phyloP scores from a whole-genome alignment of 306 rosid species.

The Trichosanthes cucumerina region DNA sequence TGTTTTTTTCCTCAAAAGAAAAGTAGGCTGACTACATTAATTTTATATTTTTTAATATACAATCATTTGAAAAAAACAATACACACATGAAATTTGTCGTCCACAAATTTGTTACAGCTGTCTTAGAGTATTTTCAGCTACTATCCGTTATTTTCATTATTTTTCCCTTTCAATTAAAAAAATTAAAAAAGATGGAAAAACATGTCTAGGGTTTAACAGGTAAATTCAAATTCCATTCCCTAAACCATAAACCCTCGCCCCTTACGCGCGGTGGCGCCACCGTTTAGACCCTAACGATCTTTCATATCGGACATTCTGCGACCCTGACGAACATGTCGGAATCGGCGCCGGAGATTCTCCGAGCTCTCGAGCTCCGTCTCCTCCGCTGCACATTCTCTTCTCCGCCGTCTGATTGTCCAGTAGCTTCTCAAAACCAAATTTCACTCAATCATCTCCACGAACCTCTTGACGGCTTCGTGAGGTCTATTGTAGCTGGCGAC shows the following conservation, averaged over 20 bases:
- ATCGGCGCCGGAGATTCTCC: conserved; percentile 16
- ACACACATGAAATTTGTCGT: no score
- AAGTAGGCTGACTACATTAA: no score
- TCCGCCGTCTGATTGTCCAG: conserved; percentile 13
- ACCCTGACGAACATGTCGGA: neutral
- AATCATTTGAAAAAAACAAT: no score
- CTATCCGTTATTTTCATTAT: no score
- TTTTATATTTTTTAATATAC: no score
- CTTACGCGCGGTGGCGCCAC: neutral
- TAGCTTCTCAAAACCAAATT: neutral
- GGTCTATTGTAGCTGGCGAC: conserved; percentile 47
- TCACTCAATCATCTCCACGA: conserved; percentile 10
- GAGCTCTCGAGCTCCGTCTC: conserved; percentile 66
- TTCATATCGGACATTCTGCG: no score
- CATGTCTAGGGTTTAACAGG: neutral
- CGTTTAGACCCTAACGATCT: neutral
- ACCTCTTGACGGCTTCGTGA: conserved; percentile 30
- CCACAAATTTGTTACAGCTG: no score
- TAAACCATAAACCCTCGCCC: neutral
- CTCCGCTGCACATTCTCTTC: conserved; percentile 49
- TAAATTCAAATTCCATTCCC: neutral
- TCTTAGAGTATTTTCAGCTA: no score
- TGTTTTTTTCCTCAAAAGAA: no score
- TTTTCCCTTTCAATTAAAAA: no score
- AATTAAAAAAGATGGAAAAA: neutral